Evolutionary conservation across 1,284 basidiomycete genomes (phyloP).

Genomic region (Ganoderma sinense): DNA sequence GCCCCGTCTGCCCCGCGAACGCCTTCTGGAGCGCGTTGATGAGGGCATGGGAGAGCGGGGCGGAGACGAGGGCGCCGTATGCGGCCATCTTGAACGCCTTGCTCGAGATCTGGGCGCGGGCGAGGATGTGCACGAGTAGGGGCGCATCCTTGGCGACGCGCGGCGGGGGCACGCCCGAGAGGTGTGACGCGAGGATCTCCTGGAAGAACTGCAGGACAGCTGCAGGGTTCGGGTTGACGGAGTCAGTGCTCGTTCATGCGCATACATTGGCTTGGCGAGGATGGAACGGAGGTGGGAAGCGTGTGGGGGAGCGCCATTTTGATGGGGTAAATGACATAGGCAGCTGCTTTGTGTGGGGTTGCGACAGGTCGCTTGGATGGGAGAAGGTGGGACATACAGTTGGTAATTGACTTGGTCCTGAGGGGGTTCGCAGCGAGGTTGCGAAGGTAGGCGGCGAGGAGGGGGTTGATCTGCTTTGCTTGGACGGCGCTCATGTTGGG

Average conservation of each 20-base stretch:
- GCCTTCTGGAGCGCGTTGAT: slow-evolving; percentile 75
- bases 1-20: slow-evolving; percentile 80
- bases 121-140: slow-evolving; percentile 57
- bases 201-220: slow-evolving; percentile 79
- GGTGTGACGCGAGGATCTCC: slow-evolving; percentile 79
- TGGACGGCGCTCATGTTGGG: slow-evolving; percentile 43
- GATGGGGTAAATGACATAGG: background rate
- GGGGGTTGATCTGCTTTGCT: slow-evolving; percentile 52
- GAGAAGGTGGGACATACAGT: slow-evolving; percentile 49
- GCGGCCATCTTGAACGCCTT: slow-evolving; percentile 84
- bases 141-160: slow-evolving; percentile 63
- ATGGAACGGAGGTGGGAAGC: background rate
- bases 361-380: background rate
- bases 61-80: slow-evolving; percentile 88
- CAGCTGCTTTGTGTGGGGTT: slow-evolving; percentile 8
- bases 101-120: slow-evolving; percentile 62
- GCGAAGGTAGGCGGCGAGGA: slow-evolving; percentile 69
- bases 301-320: background rate
- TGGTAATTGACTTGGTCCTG: slow-evolving; percentile 78
- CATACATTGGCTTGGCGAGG: background rate
- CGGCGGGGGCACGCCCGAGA: slow-evolving; percentile 64
- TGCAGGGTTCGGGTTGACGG: slow-evolving; percentile 35
- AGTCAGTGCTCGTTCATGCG: background rate
- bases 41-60: slow-evolving; percentile 82
- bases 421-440: slow-evolving; percentile 73